Conservation (phyloP, 208 protist genomes). For the Trypanosoma rangeli region DNA sequence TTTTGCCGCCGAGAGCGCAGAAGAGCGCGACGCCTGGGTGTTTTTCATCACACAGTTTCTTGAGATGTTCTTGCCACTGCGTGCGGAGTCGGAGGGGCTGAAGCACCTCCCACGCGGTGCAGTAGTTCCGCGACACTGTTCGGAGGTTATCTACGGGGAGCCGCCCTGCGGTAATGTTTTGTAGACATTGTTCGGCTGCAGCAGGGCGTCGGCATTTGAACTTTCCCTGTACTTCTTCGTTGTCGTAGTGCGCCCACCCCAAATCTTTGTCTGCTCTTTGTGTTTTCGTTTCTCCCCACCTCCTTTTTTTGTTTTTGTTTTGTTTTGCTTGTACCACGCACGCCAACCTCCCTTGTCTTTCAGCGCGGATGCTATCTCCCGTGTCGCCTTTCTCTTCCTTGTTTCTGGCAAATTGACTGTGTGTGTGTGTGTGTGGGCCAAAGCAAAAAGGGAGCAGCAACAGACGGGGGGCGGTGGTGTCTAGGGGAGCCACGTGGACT, state of each 20-base stretch:
- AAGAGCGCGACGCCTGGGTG: constrained; percentile 63
- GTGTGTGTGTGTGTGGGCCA: not conserved
- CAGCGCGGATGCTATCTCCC: not conserved
- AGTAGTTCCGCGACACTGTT: constrained; percentile 38
- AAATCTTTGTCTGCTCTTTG: too few species aligned
- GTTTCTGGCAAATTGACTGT: not conserved
- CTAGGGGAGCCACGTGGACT: not conserved
- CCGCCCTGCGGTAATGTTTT: constrained; percentile 45
- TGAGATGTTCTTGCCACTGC: constrained; percentile 53
- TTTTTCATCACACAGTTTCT: constrained; percentile 63
- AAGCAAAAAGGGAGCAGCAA: not conserved
- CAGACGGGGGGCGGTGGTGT: not conserved
- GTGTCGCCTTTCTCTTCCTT: not conserved
- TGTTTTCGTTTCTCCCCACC: too few species aligned
- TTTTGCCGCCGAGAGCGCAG: constrained; percentile 33
- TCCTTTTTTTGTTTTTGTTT: not conserved
- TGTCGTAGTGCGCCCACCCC: not conserved
- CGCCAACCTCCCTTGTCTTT: not conserved
- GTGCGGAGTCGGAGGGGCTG: constrained; percentile 57
- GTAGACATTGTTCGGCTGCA: not conserved
- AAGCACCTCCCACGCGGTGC: constrained; percentile 36
- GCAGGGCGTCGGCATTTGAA: not conserved
- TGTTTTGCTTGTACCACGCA: not conserved
- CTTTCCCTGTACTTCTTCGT: not conserved
- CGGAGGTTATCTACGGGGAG: constrained; percentile 61